Evolutionary conservation across 139 green algal genomes (phyloP).

Genomic region (Spirogloea muscicola): DNA sequence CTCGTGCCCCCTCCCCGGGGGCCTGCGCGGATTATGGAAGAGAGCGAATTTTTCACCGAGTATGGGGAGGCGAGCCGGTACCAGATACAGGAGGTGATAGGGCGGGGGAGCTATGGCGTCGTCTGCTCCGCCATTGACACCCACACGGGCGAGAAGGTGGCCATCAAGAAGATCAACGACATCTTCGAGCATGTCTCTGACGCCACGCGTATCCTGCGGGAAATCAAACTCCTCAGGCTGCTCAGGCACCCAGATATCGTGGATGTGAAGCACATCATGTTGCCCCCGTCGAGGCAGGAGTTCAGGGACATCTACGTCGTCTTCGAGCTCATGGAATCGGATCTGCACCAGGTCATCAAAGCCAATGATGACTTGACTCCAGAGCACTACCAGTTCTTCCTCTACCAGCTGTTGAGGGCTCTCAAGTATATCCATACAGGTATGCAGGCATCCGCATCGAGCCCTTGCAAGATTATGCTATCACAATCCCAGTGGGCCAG

Average conservation of each 20-base stretch:
- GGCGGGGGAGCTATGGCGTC: slow-evolving; percentile 90
- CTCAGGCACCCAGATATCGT: slow-evolving; percentile 80
- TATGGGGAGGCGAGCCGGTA: slow-evolving; percentile 76
- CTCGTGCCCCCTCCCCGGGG: no score
- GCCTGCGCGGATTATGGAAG: no score
- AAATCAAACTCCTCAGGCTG: slow-evolving; percentile 94
- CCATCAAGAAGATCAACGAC: slow-evolving; percentile 99
- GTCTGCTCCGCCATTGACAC: slow-evolving; percentile 86
- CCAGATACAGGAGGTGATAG: slow-evolving; percentile 76
- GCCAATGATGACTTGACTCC: slow-evolving; percentile 98
- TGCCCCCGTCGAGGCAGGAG: slow-evolving; percentile 72
- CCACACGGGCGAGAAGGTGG: slow-evolving; percentile 74
- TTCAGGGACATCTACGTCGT: slow-evolving; percentile 98
- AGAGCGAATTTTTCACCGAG: slow-evolving; percentile 76
- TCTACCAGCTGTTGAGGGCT: slow-evolving; percentile 92
- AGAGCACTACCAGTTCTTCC: slow-evolving; percentile 99
- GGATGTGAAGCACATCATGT: slow-evolving; percentile 93
- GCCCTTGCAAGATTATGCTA: no score
- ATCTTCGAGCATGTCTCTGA: slow-evolving; percentile 97
- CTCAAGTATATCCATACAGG: slow-evolving; percentile 98
- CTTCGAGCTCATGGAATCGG: slow-evolving; percentile 98
- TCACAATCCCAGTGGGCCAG: no score
- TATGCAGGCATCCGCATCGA: no score
- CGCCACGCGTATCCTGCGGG: slow-evolving; percentile 90
- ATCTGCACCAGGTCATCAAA: slow-evolving; percentile 99